Conservation (phyloP, 2,329 filamentous ascomycete species). For the Aplosporella prunicola region DNA sequence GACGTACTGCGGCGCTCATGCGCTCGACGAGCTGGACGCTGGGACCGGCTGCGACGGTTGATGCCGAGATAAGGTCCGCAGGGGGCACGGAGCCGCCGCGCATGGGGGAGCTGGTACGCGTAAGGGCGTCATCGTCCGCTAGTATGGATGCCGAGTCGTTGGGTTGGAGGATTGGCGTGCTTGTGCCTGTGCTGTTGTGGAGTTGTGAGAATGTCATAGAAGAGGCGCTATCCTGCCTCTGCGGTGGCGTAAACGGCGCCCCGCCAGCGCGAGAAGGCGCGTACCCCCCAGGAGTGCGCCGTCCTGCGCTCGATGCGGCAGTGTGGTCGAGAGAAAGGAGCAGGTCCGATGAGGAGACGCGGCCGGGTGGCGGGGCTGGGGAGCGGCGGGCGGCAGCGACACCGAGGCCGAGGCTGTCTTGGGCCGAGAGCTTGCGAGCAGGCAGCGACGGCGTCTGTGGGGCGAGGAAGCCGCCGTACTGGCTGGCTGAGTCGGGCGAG, state of each 20-base stretch:
- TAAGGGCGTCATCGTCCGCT: conserved; percentile 44
- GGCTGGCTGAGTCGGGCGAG: neutral
- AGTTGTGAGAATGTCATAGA: too few species aligned
- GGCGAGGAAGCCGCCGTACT: neutral
- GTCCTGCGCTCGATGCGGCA: conserved; percentile 27
- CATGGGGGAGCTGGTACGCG: conserved; percentile 51
- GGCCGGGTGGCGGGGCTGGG: too few species aligned
- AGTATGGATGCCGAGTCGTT: too few species aligned
- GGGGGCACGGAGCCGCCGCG: too few species aligned
- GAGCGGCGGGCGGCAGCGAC: conserved; percentile 25
- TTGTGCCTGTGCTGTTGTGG: conserved; percentile 24
- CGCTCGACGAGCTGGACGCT: conserved; percentile 92
- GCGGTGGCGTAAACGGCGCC: conserved; percentile 18
- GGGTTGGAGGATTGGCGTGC: conserved; percentile 39
- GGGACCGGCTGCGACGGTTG: conserved; percentile 81
- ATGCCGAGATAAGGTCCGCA: conserved; percentile 76
- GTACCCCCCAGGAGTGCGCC: too few species aligned
- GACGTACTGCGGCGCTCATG: conserved; percentile 86
- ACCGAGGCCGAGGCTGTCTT: too few species aligned
- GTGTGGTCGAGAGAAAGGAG: conserved; percentile 25
- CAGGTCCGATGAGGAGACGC: conserved; percentile 17
- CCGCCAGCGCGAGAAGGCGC: conserved; percentile 25
- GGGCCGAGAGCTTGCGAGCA: too few species aligned
- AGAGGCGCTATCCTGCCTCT: conserved; percentile 28
- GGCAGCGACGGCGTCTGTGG: conserved; percentile 8